phyloP scores from a whole-genome alignment of 306 rosid genomes.

The Casuarina glauca region DNA sequence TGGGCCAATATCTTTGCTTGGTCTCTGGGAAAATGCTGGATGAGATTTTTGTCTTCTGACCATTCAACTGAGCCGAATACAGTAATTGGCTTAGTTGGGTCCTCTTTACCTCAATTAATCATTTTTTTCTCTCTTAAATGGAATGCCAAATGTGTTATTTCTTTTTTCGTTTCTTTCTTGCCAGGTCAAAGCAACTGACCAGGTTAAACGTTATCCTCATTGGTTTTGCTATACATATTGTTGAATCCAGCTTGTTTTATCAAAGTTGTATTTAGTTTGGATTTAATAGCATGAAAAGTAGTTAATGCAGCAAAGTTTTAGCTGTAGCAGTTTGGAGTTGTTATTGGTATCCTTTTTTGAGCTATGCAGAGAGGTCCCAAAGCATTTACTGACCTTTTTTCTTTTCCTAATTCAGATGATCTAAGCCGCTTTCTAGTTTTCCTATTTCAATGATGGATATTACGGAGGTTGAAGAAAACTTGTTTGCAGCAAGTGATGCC shows the following conservation, averaged over 20 bases:
- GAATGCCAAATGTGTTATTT: not conserved
- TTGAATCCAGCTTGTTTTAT: constrained; percentile 2
- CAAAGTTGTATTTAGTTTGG: not conserved
- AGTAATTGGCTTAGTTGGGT: constrained; percentile 1
- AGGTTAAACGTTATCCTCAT: not conserved
- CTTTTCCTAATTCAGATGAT: constrained; percentile 41
- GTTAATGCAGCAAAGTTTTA: not conserved
- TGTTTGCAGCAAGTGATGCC: constrained; percentile 78
- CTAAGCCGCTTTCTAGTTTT: constrained; percentile 27
- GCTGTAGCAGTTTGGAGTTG: constrained; percentile 1
- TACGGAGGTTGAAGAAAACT: constrained; percentile 73
- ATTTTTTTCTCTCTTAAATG: not conserved
- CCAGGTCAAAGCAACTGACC: not conserved
- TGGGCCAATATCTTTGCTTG: constrained; percentile 4
- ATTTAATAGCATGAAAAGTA: not conserved
- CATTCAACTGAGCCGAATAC: not conserved
- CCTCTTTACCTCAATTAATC: not conserved
- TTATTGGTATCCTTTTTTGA: not conserved
- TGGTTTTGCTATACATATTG: not conserved
- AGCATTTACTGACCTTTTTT: constrained; percentile 22
- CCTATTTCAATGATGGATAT: constrained; percentile 61
- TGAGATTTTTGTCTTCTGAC: not conserved
- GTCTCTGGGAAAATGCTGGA: constrained; percentile 20
- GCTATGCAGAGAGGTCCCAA: not conserved
- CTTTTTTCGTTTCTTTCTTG: not conserved